A percentile compares a stretch with the other conserved stretches of the same genome.
These are phyloP conservation scores for Cladosporium colombiae DNA, from an alignment of 2,329 filamentous ascomycete species.

Conservation along the genomic window DNA sequence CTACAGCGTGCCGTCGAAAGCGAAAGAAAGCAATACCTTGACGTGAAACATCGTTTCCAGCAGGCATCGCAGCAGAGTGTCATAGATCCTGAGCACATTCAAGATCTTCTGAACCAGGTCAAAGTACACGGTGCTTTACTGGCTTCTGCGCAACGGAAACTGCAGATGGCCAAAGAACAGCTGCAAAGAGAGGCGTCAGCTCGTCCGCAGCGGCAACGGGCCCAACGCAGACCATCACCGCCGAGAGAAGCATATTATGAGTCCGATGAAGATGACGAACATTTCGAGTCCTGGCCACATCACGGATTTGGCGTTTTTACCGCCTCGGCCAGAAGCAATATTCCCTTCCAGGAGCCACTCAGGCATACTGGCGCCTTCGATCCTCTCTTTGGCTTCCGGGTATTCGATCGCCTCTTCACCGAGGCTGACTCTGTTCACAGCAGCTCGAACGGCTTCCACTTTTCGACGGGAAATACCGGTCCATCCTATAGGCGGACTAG, in stretches of 20 bases:
- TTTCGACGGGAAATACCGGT: background rate
- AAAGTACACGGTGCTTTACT: slow-evolving; percentile 22
- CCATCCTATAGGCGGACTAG: slow-evolving; percentile 4
- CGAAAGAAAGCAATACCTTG: slow-evolving; percentile 15
- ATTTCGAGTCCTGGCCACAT: background rate
- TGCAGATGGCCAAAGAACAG: slow-evolving; percentile 16
- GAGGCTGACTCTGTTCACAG: slow-evolving; percentile 10
- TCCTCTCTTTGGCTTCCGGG: slow-evolving; percentile 10
- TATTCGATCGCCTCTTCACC: slow-evolving; percentile 18
- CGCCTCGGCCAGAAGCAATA: background rate
- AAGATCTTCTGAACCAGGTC: slow-evolving; percentile 31
- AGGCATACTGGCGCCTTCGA: slow-evolving; percentile 2
- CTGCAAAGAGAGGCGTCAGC: background rate
- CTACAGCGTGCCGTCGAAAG: slow-evolving; percentile 30
- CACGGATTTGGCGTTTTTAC: background rate
- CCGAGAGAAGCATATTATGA: slow-evolving; percentile 10
- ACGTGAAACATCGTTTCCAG: slow-evolving; percentile 28
- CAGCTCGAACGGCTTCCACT: slow-evolving; percentile 8
- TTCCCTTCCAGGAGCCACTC: background rate
- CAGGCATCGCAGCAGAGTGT: slow-evolving; percentile 29
- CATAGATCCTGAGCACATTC: slow-evolving; percentile 27
- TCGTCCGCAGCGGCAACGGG: background rate
- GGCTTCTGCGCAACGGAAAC: slow-evolving; percentile 16
- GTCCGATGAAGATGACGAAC: background rate
- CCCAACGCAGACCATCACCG: slow-evolving; percentile 11